Conservation (phyloP, 2,329 filamentous ascomycete genomes). For the Aspergillus latus region DNA sequence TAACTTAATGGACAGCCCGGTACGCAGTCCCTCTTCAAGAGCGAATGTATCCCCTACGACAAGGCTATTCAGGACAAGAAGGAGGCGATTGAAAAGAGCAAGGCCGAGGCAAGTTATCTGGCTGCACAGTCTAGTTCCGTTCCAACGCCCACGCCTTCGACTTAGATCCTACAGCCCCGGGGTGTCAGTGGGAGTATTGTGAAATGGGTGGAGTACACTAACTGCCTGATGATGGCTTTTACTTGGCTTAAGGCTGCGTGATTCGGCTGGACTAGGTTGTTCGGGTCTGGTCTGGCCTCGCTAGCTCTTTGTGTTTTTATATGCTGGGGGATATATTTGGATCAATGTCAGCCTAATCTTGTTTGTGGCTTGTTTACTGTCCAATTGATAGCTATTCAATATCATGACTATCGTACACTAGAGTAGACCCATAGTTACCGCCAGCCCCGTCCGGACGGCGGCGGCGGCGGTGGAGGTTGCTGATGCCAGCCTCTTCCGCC, state of each 20-base stretch:
- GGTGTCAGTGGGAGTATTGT: not conserved
- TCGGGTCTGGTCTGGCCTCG: too few species aligned
- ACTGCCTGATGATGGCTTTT: too few species aligned
- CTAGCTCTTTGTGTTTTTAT: too few species aligned
- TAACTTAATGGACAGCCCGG: not conserved
- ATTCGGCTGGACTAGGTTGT: too few species aligned
- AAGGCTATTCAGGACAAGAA: conserved; percentile 26
- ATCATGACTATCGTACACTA: not conserved
- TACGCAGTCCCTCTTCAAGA: conserved; percentile 8
- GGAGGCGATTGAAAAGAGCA: conserved; percentile 11
- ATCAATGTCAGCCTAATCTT: too few species aligned
- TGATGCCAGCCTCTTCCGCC: conserved; percentile 25
- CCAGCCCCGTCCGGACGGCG: conserved; percentile 20
- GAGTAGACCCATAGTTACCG: conserved; percentile 2
- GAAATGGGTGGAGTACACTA: too few species aligned
- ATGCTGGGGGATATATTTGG: too few species aligned
- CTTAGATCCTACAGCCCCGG: too few species aligned
- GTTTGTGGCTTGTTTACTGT: not conserved
- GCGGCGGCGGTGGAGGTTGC: conserved; percentile 1
- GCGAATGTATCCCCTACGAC: conserved; percentile 25
- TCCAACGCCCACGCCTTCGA: not conserved
- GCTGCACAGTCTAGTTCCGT: not conserved
- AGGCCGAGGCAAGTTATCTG: not conserved
- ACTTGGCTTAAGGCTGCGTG: too few species aligned
- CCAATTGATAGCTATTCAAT: not conserved